Base-by-base conservation (phyloP, 805 yeast species). In the Myxozyma sirexii region DNA sequence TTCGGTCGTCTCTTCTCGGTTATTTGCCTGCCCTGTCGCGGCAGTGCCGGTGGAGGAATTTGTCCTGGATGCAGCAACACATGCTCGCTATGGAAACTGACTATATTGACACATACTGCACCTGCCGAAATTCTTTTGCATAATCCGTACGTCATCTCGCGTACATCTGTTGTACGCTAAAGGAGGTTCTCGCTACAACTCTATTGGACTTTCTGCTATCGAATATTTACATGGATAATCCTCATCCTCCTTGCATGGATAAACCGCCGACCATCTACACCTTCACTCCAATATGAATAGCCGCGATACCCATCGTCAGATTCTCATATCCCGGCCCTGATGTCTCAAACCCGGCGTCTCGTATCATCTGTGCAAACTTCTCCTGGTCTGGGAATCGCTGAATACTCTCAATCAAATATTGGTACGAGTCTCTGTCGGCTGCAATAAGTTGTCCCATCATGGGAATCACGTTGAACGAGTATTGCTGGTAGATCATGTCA, bases 371-470 rank as follows among this genome's bases (percentile, higher is more conserved):
- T 63, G 92, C 90, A 76, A 94, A 94, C 48, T 86, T 85, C 68
- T 91, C 96, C 79, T 94, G 98, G 67, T 83, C 80, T 12, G 99
- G 99, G 79, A 94, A 94, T 70, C 84, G 84, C 72, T 87, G 86
- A 67, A 94, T 94, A 66, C 96, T 88, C 76, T 94, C 99, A 10
- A 94, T 98, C 72, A 94, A 80, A 72, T 94, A 94, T 74, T 94
- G 97, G 75, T 94, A 94, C 27, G 97, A 90, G 68, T 92, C 97
- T 72, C 96, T 85, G 74, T 94, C 99, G 70, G 93, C 88, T 41
- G 97, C 97, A 64, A 94, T 83, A 65, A 94, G 82, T 71, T 96
- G 97, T 49, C 99, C 99, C 88, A 96, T 87, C 67, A 93, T 81
- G 23, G 99, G 99, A 66, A 94, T 80, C 50, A 88, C 76, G 58